Evolutionary conservation across 2,329 filamentous ascomycete species (phyloP).

Genomic region (Endothia cerciana): DNA sequence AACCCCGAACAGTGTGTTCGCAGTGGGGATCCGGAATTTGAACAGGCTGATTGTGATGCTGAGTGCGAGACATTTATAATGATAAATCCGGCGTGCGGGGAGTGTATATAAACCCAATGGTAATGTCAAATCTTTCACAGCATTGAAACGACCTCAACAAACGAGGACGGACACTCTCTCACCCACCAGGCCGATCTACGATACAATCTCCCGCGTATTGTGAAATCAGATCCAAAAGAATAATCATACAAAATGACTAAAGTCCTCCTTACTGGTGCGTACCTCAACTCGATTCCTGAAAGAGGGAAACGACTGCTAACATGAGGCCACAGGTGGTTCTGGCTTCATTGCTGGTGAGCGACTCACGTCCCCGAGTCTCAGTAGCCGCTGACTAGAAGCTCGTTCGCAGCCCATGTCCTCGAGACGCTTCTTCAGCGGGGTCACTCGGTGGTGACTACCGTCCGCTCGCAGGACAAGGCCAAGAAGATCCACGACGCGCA

Average conservation of each 20-base stretch:
- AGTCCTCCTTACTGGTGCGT: conserved; percentile 50
- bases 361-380: neutral
- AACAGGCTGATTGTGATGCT: neutral
- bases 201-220: neutral
- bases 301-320: neutral
- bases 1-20: neutral
- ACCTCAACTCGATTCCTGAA: neutral
- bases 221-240: neutral
- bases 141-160: too few relatives aligned
- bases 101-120: neutral
- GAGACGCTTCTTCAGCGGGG: conserved; percentile 56
- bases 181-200: too few relatives aligned
- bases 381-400: neutral
- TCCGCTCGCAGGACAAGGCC: conserved; percentile 59
- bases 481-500: conserved; percentile 54
- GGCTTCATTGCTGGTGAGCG: conserved; percentile 55
- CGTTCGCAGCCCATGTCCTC: conserved; percentile 53
- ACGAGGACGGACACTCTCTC: too few relatives aligned
- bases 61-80: neutral
- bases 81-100: neutral
- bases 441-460: conserved; percentile 59
- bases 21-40: neutral
- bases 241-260: conserved; percentile 44
- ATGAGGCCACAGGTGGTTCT: conserved; percentile 46
- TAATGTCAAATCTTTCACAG: too few relatives aligned